Percentiles rank a stretch among this genome's conserved stretches.
Conservation (phyloP, 345 rosid species). For the Excoecaria agallocha region DNA sequence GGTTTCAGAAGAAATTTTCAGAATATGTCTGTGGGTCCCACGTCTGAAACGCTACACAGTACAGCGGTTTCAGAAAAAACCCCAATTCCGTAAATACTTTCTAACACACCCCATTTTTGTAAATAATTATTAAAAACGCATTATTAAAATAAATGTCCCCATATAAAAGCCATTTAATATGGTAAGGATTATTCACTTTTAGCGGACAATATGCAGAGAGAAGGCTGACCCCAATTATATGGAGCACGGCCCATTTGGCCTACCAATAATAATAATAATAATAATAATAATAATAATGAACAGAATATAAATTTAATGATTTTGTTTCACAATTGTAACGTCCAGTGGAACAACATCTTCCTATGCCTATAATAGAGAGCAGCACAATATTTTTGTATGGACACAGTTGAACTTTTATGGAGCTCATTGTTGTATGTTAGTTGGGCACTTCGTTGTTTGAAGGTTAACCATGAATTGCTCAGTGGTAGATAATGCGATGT, state of each 20-base stretch:
- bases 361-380: background rate
- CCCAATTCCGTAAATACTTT: too few relatives aligned
- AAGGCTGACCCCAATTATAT: background rate
- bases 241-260: background rate
- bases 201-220: background rate
- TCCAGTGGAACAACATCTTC: constrained; percentile 1
- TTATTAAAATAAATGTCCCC: too few relatives aligned
- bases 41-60: too few relatives aligned
- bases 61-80: too few relatives aligned
- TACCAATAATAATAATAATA: background rate
- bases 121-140: too few relatives aligned
- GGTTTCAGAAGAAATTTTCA: too few relatives aligned
- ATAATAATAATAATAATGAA: background rate
- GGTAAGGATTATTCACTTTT: background rate
- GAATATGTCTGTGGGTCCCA: too few relatives aligned
- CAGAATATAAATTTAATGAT: background rate
- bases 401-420: background rate
- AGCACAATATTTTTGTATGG: background rate
- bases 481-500: background rate
- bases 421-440: background rate
- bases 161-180: background rate
- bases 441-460: background rate
- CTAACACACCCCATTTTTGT: too few relatives aligned
- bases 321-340: background rate
- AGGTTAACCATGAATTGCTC: constrained; percentile 2